Evolutionary conservation across 805 yeast genomes (phyloP).

Genomic region (Candida alai): DNA sequence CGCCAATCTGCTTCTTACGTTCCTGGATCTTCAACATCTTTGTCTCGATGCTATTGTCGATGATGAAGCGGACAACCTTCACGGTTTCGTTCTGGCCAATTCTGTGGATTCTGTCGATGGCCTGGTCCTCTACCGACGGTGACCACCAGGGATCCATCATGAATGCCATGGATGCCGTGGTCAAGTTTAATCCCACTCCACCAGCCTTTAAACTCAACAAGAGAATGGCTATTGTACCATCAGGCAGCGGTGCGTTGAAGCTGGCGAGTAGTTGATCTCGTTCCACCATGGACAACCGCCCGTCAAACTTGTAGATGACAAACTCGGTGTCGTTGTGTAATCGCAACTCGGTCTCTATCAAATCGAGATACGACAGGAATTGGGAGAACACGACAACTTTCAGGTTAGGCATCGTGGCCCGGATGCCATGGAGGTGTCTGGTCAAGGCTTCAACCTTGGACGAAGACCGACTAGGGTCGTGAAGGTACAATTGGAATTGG

Average conservation of each 20-base stretch:
- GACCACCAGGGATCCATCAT: slow-evolving; percentile 99
- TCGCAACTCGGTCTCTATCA: slow-evolving; percentile 59
- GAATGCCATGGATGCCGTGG: slow-evolving; percentile 79
- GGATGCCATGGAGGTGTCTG: slow-evolving; percentile 51
- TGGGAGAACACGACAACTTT: slow-evolving; percentile 89
- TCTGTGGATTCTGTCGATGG: slow-evolving; percentile 85
- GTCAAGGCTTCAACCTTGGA: slow-evolving; percentile 71
- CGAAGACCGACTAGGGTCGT: slow-evolving; percentile 54
- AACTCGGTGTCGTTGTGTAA: slow-evolving; percentile 42
- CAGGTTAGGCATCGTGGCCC: slow-evolving; percentile 56
- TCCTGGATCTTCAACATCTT: slow-evolving; percentile 87
- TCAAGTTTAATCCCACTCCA: slow-evolving; percentile 87
- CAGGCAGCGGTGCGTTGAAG: slow-evolving; percentile 38
- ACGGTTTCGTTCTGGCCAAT: slow-evolving; percentile 80
- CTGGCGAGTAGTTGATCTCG: slow-evolving; percentile 57
- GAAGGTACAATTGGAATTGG: slow-evolving; percentile 35
- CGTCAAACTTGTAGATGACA: slow-evolving; percentile 72
- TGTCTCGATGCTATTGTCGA: slow-evolving; percentile 80
- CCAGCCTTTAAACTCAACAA: slow-evolving; percentile 85
- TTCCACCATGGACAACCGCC: slow-evolving; percentile 63
- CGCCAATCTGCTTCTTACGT: slow-evolving; percentile 75
- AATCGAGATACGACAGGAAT: slow-evolving; percentile 76
- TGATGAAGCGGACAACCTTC: slow-evolving; percentile 72
- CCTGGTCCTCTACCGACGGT: slow-evolving; percentile 86
- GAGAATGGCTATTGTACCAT: slow-evolving; percentile 44